Base-by-base conservation (phyloP, 495 filamentous ascomycete genomes). In the Aspergillus biplanus region DNA sequence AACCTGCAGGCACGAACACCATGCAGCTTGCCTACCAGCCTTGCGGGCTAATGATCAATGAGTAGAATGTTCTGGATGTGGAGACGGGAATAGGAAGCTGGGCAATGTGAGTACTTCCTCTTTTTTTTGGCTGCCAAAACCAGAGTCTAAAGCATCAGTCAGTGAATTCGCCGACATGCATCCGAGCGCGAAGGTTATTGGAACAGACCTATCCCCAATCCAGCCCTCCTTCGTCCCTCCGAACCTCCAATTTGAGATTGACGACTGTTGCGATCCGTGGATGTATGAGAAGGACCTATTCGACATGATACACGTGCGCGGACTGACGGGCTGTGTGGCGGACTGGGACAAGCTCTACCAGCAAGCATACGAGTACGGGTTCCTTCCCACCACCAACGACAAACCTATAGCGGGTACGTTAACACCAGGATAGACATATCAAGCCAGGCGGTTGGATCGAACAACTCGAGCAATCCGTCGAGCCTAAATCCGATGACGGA, bases 371-470 rank as follows among this genome's bases (percentile, higher is more conserved):
- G 1, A 21, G 5, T 57, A 61, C 16, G 5, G 47, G 54, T 0
- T 11, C 27, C 27, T 9, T 31, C 16, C 27, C 11, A 21, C n/a
- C 5, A 7, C 3, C 47, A 4, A n/a, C 47, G n/a, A 50, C 16
- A n/a, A n/a, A 27, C 21, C 2, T 18, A 7, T 4, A 50, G 5
- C 11, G 21, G 27, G 16, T 1, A 6, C 6, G 27, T 11, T 18
- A 15, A 5, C 21, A 27, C 21, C 21, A 2, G 21, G 1, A 54
- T n/a, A 52, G 31, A 13, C 71, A 78, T 50, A 66, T 80, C 1
- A 71, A 73, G 16, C 76, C 78, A 1, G 77, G 74, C 7, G 80
- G 78, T 3, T 80, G 70, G 63, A 59, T 78, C 34, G 80, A 82
- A 63, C 67, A 79, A 11, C 65, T 70, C 48, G 79, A 81, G 37